phyloP scores from a whole-genome alignment of 192 early-diverging fungal genomes.

The Linnemannia exigua region DNA sequence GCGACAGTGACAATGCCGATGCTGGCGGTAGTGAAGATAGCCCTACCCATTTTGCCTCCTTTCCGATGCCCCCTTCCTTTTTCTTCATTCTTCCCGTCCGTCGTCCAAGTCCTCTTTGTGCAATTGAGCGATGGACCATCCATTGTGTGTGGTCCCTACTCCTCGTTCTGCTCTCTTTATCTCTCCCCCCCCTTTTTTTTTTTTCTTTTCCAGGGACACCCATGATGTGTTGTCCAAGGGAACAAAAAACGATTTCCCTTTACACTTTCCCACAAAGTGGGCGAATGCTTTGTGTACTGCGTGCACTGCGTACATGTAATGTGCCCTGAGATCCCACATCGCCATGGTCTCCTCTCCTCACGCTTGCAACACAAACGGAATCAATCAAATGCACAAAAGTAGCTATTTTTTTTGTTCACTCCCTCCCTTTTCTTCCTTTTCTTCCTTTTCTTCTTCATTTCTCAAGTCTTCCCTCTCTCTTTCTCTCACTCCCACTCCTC shows the following conservation, averaged over 20 bases:
- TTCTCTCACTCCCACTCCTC: background rate
- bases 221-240: background rate
- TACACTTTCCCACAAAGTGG: background rate
- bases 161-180: background rate
- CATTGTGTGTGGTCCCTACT: too few species aligned
- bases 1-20: too few species aligned
- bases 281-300: background rate
- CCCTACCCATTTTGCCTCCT: background rate
- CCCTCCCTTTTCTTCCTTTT: background rate
- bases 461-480: background rate
- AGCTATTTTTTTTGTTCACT: background rate
- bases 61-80: background rate
- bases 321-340: conserved; percentile 9
- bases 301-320: background rate
- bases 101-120: background rate
- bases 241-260: background rate
- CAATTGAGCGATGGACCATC: background rate
- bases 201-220: background rate
- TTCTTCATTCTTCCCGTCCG: background rate
- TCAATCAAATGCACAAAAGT: too few species aligned
- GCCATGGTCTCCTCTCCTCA: background rate
- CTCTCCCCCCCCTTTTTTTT: background rate
- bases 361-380: too few species aligned
- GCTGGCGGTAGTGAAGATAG: background rate
- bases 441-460: background rate